Base-by-base conservation (phyloP, 148 eudicot genomes). In the Vaccinium darrowii region DNA sequence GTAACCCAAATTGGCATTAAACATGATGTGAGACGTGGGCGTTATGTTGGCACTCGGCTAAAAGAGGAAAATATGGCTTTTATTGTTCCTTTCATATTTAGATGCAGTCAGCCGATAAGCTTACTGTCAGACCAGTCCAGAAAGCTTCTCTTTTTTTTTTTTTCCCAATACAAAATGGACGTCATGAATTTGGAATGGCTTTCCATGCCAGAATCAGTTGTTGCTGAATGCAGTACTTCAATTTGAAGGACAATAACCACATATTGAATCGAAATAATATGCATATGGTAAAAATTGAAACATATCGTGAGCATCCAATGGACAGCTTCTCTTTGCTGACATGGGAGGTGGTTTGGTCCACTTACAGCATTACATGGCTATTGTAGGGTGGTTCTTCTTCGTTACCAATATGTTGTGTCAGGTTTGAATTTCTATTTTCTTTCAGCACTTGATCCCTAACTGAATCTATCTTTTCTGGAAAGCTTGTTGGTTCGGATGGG, bases 401-500 rank as follows among this genome's bases (percentile, higher is more conserved):
- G 63, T 23, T 18, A 58, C 51, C 36, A n/a, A 10, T 54, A 30
- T 14, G 33, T 5, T 84, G 65, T 49, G 50, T 50, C 51, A 30
- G 52, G 19, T 78, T 78, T 21, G 27, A 62, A 21, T 50, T 13
- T 10, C 30, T 54, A 14, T 58, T 6, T 39, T 51, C n/a, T 63
- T 86, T 21, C 62, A 51, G 63, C 80, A 23, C 52, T 71, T 53
- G 47, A 87, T 8, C 67, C 18, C 19, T 76, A 65, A 54, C 10
- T 23, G 23, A 51, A 43, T 87, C 47, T 75, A 14, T 83, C 67
- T 67, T 43, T 88, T 74, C 51, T 67, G 76, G 86, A 23, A 82
- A 97, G 99, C 98, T 69, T 16, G 18, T 95, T 90, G 96, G 95
- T 84, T 81, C 87, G 84, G 91, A 86, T 76, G 98, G 91, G 69